Percentiles rank a stretch among this genome's conserved stretches.
Evolutionary conservation across 148 eudicot genomes (phyloP).

Genomic region (Hydrangea macrophylla): DNA sequence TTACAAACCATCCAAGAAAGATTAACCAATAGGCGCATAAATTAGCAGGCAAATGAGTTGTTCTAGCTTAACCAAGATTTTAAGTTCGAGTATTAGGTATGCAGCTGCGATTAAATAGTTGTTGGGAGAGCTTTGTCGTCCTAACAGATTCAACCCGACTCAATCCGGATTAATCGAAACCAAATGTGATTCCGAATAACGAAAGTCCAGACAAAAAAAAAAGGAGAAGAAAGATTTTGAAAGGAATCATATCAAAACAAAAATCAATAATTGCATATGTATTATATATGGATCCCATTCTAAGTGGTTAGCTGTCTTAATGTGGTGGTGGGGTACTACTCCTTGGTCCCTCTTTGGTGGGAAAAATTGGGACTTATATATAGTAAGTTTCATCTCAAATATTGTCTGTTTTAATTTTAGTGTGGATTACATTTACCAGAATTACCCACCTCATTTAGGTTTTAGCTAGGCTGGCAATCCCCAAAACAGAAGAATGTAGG

Average conservation of each 20-base stretch:
- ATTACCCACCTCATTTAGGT: conserved; percentile 2
- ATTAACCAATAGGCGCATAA: too few relatives aligned
- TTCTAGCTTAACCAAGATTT: too few relatives aligned
- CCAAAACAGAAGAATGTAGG: conserved; percentile 18
- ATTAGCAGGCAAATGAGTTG: too few relatives aligned
- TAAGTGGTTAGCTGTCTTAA: conserved; percentile 26
- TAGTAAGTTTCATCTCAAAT: conserved; percentile 16
- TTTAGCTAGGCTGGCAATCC: conserved; percentile 31
- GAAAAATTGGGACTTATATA: conserved; percentile 12
- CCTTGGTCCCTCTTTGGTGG: conserved; percentile 17
- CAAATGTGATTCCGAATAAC: too few relatives aligned
- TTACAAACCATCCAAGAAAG: too few relatives aligned
- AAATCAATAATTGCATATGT: conserved; percentile 24
- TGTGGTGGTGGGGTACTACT: conserved; percentile 21
- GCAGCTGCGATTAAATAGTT: too few relatives aligned
- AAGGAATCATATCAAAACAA: conserved; percentile 16
- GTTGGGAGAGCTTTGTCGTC: too few relatives aligned
- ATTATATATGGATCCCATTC: conserved; percentile 17
- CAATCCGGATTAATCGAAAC: too few relatives aligned
- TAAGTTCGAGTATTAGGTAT: too few relatives aligned
- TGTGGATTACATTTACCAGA: conserved; percentile 12
- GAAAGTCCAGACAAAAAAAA: too few relatives aligned
- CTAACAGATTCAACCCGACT: too few relatives aligned
- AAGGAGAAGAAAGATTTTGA: conserved; percentile 17
- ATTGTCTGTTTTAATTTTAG: conserved; percentile 16